Evolutionary conservation across 106 monocot genomes (phyloP), one percentile per base, ranked within the genome.

Genomic region (Dioscorea zingiberensis): DNA sequence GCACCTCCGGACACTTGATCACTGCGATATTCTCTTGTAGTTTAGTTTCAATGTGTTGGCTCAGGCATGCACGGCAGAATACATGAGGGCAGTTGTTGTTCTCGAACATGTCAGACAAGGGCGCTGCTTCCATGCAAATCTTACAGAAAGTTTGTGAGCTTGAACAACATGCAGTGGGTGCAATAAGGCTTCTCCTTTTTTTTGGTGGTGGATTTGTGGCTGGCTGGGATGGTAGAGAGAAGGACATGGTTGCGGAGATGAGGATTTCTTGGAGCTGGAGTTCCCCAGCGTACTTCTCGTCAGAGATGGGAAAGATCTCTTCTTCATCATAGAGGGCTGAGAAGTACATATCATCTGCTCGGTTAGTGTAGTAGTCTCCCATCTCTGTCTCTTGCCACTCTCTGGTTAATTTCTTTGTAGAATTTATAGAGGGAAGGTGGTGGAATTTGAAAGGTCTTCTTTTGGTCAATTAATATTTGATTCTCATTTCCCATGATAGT

Each of bases 191-290:
- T 51, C 51, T 18, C 51, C 13, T 3, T 13, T 13, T 51, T 63
- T 44, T 27, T 68, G 55, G 38, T 3, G 44, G 10, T 22, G 38
- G 8, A 4, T 11, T 27, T 23, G 47, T 15, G 13, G 24, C 2
- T 51, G 27, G 19, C 8, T 26, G 2, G 4, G 22, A 13, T 1
- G 73, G 44, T n/a, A 13, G 38, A 38, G 38, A 6, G 38, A 49
- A 22, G 48, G 55, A 29, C 38, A 56, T 2, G 23, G 61, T 2
- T 44, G 62, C 64, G 15, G 76, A 76, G 3, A 73, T 1, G 62
- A 86, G 82, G 29, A 86, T 82, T 63, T 86, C 82, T 58, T 86
- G 86, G 29, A 82, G 69, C 65, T 82, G 86, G 55, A 86, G 69
- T 38, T 69, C 69, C 10, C 12, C 45, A 0, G 86, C 86, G 28